Base-by-base conservation (phyloP, 2,329 filamentous ascomycete species). In the Claviceps paspali region DNA sequence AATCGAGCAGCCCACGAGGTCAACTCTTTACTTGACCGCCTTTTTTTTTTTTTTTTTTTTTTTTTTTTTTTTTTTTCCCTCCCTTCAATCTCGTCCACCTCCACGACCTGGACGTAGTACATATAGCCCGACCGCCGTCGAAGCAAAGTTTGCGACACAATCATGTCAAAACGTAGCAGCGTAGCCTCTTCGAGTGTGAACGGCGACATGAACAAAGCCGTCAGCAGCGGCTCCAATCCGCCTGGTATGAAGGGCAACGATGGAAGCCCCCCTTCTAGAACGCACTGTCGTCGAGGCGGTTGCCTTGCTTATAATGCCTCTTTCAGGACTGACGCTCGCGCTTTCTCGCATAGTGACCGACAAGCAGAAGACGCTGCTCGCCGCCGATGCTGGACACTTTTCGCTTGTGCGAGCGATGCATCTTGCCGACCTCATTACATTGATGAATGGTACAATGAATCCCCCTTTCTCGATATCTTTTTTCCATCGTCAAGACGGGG, bases 381-480 rank as follows among this genome's bases (percentile, higher is more conserved):
- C 74, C 38, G 66, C 73, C 45, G 71, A 84, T 44, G 70, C 70
- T 6, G 79, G 80, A 28, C 82, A 87, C 63, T 87, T 87, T 59
- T 76, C 73, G 29, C 65, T 79, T 43, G 62, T 79, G 32, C 67
- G 68, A 41, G 75, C 75, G 38, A 70, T 91, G 56, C 78, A 94
- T 57, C 68, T 92, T 53, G 78, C 87, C 45, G 75, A 93, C 61
- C 66, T 86, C 50, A 84, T 94, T 61, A 87, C 85, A 22, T 75
- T 88, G 59, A 59, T 88, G 57, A 82, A 92, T 57, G 72, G 84
- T 79, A 62, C 10, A 29, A 33, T 19, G 15, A 10, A 17, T 22
- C 9, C 30, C 21, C 28, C 5, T 33, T 18, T 17, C 33, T 31
- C 12, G 14, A 5, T 28, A 14, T 14, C 7, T 6, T 35, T 14